A percentile compares a stretch with the other conserved stretches of the same genome.
These are phyloP conservation scores for Nannochloropsis gaditana DNA, from an alignment of 108 stramenopile genomes.

Conservation along the genomic window DNA sequence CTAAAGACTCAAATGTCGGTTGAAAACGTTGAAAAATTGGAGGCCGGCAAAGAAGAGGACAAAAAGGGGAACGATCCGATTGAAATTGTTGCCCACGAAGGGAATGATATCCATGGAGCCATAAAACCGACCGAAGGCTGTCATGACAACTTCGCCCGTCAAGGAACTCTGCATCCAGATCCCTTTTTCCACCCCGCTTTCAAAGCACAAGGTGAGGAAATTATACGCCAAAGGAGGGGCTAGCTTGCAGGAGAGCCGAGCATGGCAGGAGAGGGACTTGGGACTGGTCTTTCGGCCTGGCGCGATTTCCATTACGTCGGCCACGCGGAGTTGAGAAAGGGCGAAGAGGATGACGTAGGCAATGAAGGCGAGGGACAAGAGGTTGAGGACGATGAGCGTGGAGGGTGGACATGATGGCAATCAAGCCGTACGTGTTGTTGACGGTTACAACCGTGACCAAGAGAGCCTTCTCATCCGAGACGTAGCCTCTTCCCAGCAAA, in stretches of 20 bases:
- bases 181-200: neutral
- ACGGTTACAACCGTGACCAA: neutral
- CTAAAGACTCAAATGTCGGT: neutral
- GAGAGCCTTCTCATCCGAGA: conserved; percentile 17
- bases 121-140: conserved; percentile 13
- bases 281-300: conserved; percentile 16
- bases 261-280: conserved; percentile 19
- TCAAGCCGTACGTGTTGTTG: conserved; percentile 19
- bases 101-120: neutral
- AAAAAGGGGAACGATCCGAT: conserved; percentile 8
- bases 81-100: conserved; percentile 21
- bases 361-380: conserved; percentile 6
- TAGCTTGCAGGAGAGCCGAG: conserved; percentile 1
- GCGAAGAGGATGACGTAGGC: conserved; percentile 15
- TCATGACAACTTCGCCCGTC: neutral
- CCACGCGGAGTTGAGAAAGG: conserved; percentile 5
- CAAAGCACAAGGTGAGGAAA: neutral
- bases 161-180: conserved; percentile 13
- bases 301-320: conserved; percentile 21
- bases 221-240: neutral
- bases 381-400: conserved; percentile 6
- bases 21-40: neutral
- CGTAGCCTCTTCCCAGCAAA: neutral
- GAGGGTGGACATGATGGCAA: neutral
- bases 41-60: neutral